Evolutionary conservation across 164 flowering plant species (phyloP), one percentile per base, ranked within the genome.

Genomic region (Kalanchoe fedtschenkoi): DNA sequence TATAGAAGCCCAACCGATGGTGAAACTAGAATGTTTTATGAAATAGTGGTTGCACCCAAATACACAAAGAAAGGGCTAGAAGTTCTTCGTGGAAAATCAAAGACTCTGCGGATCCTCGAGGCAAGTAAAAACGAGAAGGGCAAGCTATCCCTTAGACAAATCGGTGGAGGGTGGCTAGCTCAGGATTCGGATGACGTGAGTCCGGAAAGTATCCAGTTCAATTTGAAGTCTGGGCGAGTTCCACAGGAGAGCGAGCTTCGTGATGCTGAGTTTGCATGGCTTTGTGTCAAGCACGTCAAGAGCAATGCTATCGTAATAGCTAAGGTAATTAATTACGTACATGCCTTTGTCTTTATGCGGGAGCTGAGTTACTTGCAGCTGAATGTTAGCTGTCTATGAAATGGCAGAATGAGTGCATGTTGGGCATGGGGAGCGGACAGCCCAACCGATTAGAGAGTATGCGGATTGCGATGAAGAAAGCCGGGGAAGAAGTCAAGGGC

Each of bases 371-470:
- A 34, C 33, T 9, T 37, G 26, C 9, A 17, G 15, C 41, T 34
- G 16, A 58, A 33, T 34, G 29, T 58, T 58, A 15, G n/a, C 14
- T 42, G 1, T 58, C 14, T 37, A 19, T 34, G 61, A 33, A 14
- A 33, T 34, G 58, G 39, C 83, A 91, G 99, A 70, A 89, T 68
- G 86, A 91, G 65, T 80, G 99, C 57, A 91, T 91, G 99, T 60
- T 95, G 61, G 99, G 99, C 19, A 95, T 95, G 99, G 99, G 99
- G 39, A 95, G 99, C 60, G 99, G 97, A 64, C 99, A 91, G 66
- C 99, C 97, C 55, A 95, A 95, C 69, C 95, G 97, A 46, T 35
- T 74, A 59, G 99, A 95, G 78, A 95, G 99, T 75, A 72, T 88
- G 70, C 80, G 96, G 72, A 85, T 95, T 73, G 99, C 99, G 9